A percentile compares a stretch with the other conserved stretches of the same genome.
Evolutionary conservation across 306 rosid species (phyloP).

Genomic region (Cucurbita ficifolia): DNA sequence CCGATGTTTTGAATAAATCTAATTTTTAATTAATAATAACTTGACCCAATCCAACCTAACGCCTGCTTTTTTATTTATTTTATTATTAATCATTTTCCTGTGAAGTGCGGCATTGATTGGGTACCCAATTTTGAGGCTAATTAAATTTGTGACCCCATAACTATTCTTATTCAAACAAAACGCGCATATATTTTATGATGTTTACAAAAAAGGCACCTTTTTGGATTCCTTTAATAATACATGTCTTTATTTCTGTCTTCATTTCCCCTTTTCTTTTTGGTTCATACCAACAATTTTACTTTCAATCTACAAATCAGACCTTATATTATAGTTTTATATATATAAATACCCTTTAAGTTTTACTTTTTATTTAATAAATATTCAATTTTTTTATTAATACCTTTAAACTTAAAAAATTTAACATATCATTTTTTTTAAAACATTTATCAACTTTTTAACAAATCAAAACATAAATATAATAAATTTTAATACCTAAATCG

Average conservation of each 20-base stretch:
- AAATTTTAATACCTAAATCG: too few species aligned
- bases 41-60: neutral
- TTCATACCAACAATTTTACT: neutral
- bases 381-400: too few species aligned
- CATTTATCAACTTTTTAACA: too few species aligned
- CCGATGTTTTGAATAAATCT: neutral
- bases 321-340: too few species aligned
- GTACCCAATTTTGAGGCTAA: neutral
- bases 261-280: neutral
- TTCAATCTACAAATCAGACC: too few species aligned
- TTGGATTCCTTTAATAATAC: neutral
- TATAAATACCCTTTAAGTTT: too few species aligned
- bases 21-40: neutral
- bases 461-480: too few species aligned
- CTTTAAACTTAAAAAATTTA: too few species aligned
- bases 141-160: neutral
- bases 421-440: too few species aligned
- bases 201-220: neutral
- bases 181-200: neutral
- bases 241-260: neutral
- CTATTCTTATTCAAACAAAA: neutral
- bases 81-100: neutral
- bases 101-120: neutral
- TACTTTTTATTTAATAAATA: too few species aligned
- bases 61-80: neutral